Conservation (phyloP, 257 asterid species). For the Orobanche coerulescens region DNA sequence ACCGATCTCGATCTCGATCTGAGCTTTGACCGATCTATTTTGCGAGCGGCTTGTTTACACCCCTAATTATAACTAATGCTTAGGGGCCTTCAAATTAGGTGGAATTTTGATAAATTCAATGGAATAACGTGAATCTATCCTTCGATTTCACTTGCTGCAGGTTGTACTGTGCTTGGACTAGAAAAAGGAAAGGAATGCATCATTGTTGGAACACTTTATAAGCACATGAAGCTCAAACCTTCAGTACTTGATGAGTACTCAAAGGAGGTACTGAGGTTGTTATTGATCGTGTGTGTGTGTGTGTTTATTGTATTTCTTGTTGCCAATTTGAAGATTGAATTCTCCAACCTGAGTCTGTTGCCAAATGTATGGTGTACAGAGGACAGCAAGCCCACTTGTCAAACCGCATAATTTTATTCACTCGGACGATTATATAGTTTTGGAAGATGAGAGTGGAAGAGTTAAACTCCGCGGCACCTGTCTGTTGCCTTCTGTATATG, state of each 20-base stretch:
- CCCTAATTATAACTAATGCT: no score
- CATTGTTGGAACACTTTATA: slow-evolving; percentile 81
- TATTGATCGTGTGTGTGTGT: background rate
- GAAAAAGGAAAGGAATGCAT: slow-evolving; percentile 80
- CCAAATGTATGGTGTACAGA: slow-evolving; percentile 38
- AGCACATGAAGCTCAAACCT: slow-evolving; percentile 97
- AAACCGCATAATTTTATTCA: slow-evolving; percentile 63
- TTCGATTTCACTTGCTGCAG: slow-evolving; percentile 40
- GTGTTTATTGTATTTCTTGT: background rate
- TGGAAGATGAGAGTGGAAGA: slow-evolving; percentile 99
- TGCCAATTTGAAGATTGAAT: slow-evolving; percentile 5
- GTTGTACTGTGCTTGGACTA: slow-evolving; percentile 76
- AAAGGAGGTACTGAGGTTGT: slow-evolving; percentile 57
- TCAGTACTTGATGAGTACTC: slow-evolving; percentile 85
- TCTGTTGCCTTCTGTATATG: slow-evolving; percentile 66
- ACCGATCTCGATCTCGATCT: no score
- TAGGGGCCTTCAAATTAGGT: background rate
- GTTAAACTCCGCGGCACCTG: slow-evolving; percentile 62
- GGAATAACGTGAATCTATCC: slow-evolving; percentile 8
- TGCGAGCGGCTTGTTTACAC: no score
- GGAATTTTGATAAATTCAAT: slow-evolving; percentile 2
- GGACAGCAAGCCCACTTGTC: slow-evolving; percentile 64
- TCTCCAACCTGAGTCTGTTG: slow-evolving; percentile 15
- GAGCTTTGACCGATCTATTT: no score
- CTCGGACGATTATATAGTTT: slow-evolving; percentile 64